Percentiles rank a stretch among this genome's conserved stretches.
Evolutionary conservation across 164 flowering plant species (phyloP).

Genomic region (Kalanchoe fedtschenkoi): DNA sequence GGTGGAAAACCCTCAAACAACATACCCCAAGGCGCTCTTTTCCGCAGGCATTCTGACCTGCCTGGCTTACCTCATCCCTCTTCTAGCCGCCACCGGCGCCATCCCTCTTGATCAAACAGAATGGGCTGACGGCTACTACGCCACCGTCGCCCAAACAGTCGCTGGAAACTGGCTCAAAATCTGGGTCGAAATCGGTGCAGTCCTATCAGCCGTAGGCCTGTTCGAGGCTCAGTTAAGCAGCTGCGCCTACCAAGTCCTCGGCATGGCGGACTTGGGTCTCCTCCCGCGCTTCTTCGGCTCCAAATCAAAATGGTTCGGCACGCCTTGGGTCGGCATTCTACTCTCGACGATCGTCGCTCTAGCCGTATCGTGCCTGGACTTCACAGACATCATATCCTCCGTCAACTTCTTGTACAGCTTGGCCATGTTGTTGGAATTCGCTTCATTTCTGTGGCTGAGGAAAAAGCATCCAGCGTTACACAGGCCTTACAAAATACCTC

Average conservation of each 20-base stretch:
- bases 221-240: constrained; percentile 61
- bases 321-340: constrained; percentile 52
- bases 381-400: constrained; percentile 34
- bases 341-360: constrained; percentile 26
- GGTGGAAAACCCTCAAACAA: constrained; percentile 46
- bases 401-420: constrained; percentile 52
- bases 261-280: constrained; percentile 50
- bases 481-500: constrained; percentile 35
- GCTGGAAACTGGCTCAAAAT: constrained; percentile 49
- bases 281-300: constrained; percentile 23
- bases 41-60: constrained; percentile 40
- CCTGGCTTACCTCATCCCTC: constrained; percentile 42
- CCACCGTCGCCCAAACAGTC: constrained; percentile 36
- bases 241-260: constrained; percentile 37
- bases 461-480: constrained; percentile 27
- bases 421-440: constrained; percentile 58
- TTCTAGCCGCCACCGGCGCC: constrained; percentile 40
- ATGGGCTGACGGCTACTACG: constrained; percentile 54
- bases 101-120: constrained; percentile 22
- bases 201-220: constrained; percentile 36
- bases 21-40: constrained; percentile 43
- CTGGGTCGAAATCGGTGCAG: constrained; percentile 40
- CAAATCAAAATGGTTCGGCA: constrained; percentile 38
- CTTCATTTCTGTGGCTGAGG: constrained; percentile 50
- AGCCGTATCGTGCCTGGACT: constrained; percentile 34